phyloP scores from a whole-genome alignment of 2,329 filamentous ascomycete species.

The Bipolaris zeicola region DNA sequence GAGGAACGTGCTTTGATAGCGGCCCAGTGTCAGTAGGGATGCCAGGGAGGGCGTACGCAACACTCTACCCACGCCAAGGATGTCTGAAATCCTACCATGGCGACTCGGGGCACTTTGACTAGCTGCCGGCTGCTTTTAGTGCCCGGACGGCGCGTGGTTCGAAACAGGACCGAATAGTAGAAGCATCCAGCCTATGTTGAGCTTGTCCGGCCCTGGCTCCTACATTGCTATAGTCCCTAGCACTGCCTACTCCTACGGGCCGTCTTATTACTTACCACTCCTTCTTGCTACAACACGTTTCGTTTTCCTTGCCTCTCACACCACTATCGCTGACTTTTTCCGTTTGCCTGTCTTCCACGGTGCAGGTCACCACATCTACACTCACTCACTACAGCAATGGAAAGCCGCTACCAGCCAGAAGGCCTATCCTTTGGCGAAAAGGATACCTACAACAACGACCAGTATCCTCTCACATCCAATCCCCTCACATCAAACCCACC shows the following conservation, averaged over 20 bases:
- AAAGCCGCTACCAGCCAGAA: conserved; percentile 37
- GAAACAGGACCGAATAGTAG: conserved; percentile 35
- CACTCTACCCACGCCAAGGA: conserved; percentile 40
- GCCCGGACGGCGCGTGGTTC: conserved; percentile 30
- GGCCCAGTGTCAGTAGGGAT: conserved; percentile 36
- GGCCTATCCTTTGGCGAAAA: conserved; percentile 34
- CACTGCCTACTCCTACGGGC: conserved; percentile 23
- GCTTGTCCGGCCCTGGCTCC: conserved; percentile 29
- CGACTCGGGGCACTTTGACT: conserved; percentile 26
- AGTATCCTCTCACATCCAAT: conserved; percentile 20
- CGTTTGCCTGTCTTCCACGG: conserved; percentile 26
- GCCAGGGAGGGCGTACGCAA: conserved; percentile 38
- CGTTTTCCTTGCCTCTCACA: conserved; percentile 19
- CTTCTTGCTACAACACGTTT: conserved; percentile 16
- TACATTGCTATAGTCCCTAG: conserved; percentile 29
- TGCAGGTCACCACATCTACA: conserved; percentile 39
- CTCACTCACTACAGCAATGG: conserved; percentile 32
- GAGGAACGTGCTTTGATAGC: conserved; percentile 27
- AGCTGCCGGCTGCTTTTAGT: conserved; percentile 31
- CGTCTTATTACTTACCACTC: conserved; percentile 34
- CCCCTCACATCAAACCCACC: conserved; percentile 9
- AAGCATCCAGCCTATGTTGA: conserved; percentile 22
- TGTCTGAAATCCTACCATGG: conserved; percentile 27
- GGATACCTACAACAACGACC: conserved; percentile 28
- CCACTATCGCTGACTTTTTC: conserved; percentile 24